Evolutionary conservation across 805 yeast species (phyloP), one percentile per base, ranked within the genome.

Genomic region (Ogataea ramenticola): DNA sequence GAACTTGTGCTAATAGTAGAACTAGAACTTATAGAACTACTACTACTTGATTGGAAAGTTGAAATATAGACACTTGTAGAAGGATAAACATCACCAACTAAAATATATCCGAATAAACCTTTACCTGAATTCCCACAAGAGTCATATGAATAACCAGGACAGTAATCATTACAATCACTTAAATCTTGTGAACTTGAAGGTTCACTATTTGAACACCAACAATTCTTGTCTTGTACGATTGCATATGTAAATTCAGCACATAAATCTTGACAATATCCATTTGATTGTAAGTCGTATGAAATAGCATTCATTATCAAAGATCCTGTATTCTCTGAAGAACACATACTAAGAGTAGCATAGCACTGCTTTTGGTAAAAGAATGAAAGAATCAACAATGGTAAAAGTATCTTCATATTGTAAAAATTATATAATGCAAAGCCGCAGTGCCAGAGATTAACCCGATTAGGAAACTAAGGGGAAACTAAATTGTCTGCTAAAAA

Each of bases 121-220:
- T 46, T 38, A 15, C 36, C 43, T 27, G 59, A 53, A 20, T 71
- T 65, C 50, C 89, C 89, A 62, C 96, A 86, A 8, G 48, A 63
- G 43, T 82, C 83, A 3, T 49, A 36, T 10, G 77, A 74, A 62
- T 72, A 87, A n/a, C 88, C 95, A 20, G 57, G 60, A 62, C 96
- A 87, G 4, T 52, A 30, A 1, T 53, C 46, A 42, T 58, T 48
- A 62, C 89, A 82, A 22, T 58, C 49, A 34, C 54, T 47, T 2
- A 61, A 56, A n/a, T 63, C 30, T 2, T 51, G 46, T 8, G 58
- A 49, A 20, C 36, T 42, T n/a, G 58, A 42, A 4, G 78, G 70
- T 1, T 62, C 46, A 1, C 64, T 48, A 53, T 72, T 65, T 22
- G 91, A 91, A 60, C 95, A 86, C 74, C 76, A 75, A 49, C 82